Conservation (phyloP, 2,329 filamentous ascomycete species). For the Monosporascus sp. region DNA sequence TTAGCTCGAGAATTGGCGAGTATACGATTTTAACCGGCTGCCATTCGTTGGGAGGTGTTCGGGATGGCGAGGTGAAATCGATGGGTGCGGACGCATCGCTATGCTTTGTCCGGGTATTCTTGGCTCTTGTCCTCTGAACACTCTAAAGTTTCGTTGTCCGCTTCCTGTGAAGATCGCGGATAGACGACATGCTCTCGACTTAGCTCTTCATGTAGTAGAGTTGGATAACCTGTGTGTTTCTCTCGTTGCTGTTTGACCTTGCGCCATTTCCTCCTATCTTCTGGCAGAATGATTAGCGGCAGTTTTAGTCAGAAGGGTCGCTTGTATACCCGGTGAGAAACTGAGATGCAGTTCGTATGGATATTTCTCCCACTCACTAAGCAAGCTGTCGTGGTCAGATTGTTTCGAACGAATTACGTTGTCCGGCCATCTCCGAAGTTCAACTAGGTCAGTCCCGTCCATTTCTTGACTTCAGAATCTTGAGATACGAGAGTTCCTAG, state of each 20-base stretch:
- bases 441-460: neutral
- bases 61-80: neutral
- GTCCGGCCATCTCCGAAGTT: neutral
- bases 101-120: neutral
- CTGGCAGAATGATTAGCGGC: neutral
- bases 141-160: neutral
- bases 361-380: neutral
- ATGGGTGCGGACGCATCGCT: neutral
- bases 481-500: neutral
- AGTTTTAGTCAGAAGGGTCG: neutral
- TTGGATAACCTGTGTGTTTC: slow-evolving; percentile 1
- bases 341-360: neutral
- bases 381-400: neutral
- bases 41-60: neutral
- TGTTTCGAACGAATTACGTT: neutral
- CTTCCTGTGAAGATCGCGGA: neutral
- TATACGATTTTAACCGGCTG: neutral
- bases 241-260: slow-evolving; percentile 1
- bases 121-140: neutral
- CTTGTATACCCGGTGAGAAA: neutral
- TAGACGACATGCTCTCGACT: slow-evolving; percentile 6
- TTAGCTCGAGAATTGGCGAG: neutral
- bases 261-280: neutral
- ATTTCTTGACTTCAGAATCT: neutral
- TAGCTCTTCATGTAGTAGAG: slow-evolving; percentile 8